These are phyloP conservation scores for Hysterium pulicare DNA, from an alignment of 2,329 filamentous ascomycete genomes.

Conservation along the genomic window DNA sequence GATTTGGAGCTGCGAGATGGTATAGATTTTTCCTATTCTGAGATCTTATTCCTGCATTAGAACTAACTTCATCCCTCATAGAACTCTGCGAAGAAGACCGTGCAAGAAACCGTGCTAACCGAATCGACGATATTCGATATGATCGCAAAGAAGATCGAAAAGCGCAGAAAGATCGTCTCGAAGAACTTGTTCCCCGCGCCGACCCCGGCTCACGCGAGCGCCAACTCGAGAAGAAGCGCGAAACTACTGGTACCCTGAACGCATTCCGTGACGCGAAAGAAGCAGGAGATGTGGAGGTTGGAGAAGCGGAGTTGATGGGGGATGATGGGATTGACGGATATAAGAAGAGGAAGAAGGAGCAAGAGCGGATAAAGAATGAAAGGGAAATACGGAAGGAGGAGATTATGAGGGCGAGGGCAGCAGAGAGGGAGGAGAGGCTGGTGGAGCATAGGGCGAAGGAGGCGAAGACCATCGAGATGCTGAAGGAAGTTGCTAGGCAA, in stretches of 20 bases:
- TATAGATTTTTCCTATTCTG: conserved; percentile 14
- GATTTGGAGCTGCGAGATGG: conserved; percentile 66
- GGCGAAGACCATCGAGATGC: conserved; percentile 76
- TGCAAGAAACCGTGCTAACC: conserved; percentile 48
- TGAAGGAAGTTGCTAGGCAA: conserved; percentile 74
- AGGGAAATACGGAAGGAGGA: conserved; percentile 80
- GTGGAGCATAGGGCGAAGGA: conserved; percentile 71
- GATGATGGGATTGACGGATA: conserved; percentile 63
- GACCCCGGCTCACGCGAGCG: conserved; percentile 81
- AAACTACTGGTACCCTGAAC: conserved; percentile 68
- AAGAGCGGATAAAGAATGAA: conserved; percentile 74
- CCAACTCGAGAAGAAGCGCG: conserved; percentile 78
- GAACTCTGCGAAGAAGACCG: conserved; percentile 38
- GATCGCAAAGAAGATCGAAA: conserved; percentile 64
- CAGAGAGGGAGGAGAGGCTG: conserved; percentile 76
- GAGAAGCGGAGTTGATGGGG: conserved; percentile 76
- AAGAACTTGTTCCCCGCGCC: conserved; percentile 79
- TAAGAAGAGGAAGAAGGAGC: conserved; percentile 62
- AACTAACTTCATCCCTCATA: not conserved
- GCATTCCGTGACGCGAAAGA: conserved; percentile 66
- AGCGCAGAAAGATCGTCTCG: conserved; percentile 67
- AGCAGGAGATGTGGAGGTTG: conserved; percentile 61
- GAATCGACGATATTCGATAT: conserved; percentile 53
- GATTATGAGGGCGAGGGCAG: conserved; percentile 67
- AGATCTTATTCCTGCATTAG: not conserved